These are phyloP conservation scores for Gynandropsis gynandra DNA, from an alignment of 345 rosid genomes.

Conservation along the genomic window DNA sequence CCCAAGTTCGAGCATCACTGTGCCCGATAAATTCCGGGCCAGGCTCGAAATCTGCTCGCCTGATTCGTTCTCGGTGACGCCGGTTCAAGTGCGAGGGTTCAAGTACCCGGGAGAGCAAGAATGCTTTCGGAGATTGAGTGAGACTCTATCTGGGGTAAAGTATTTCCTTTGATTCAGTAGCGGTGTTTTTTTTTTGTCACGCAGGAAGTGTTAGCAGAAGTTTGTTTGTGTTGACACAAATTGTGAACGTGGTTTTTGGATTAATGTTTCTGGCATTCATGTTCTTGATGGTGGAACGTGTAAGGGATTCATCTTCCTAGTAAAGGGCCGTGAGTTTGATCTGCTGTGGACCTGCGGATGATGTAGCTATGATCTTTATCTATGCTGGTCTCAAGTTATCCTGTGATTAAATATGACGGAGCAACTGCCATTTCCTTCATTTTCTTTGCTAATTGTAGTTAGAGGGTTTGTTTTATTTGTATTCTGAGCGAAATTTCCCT, in stretches of 20 bases:
- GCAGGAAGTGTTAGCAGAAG: not conserved
- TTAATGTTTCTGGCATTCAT: too few species aligned
- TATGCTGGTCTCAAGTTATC: too few species aligned
- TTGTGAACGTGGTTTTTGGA: too few species aligned
- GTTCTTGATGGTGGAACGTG: too few species aligned
- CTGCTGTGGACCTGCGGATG: too few species aligned
- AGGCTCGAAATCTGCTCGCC: slow-evolving; percentile 85
- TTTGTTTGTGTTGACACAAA: too few species aligned
- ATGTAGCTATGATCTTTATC: too few species aligned
- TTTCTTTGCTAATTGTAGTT: not conserved
- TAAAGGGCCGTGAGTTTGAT: too few species aligned
- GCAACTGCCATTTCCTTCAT: too few species aligned
- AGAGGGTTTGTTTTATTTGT: not conserved
- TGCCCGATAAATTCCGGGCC: slow-evolving; percentile 44
- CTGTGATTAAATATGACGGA: too few species aligned
- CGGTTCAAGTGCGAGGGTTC: slow-evolving; percentile 40
- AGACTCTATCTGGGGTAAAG: slow-evolving; percentile 53
- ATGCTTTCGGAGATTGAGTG: slow-evolving; percentile 41
- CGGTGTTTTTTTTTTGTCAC: not conserved
- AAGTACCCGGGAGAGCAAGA: slow-evolving; percentile 54
- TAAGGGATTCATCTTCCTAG: too few species aligned
- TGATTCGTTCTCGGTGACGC: slow-evolving; percentile 69
- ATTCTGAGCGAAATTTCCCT: slow-evolving; percentile 7
- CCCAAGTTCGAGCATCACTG: slow-evolving; percentile 18
- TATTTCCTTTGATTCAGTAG: not conserved